Evolutionary conservation across 2,329 filamentous ascomycete species (phyloP).

Genomic region (Rachicladosporium sp.): DNA sequence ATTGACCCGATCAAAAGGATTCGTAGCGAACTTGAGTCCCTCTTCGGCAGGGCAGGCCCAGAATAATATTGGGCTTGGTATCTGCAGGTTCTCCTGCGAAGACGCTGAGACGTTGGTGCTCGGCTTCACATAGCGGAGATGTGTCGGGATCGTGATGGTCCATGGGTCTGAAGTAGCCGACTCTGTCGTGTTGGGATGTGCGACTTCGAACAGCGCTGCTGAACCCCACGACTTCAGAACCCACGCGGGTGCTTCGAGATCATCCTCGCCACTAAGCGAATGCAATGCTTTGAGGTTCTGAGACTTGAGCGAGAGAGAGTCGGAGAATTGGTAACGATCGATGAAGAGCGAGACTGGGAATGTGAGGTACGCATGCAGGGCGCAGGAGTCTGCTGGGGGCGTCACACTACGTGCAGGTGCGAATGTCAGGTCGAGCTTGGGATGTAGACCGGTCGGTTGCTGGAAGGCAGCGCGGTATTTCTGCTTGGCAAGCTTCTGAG

Average conservation of each 20-base stretch:
- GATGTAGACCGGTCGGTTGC: constrained; percentile 71
- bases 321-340: constrained; percentile 74
- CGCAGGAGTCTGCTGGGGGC: constrained; percentile 45
- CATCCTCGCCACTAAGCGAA: constrained; percentile 62
- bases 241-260: constrained; percentile 85
- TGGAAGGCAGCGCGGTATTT: constrained; percentile 46
- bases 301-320: constrained; percentile 63
- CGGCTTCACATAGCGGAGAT: constrained; percentile 69
- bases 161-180: constrained; percentile 28
- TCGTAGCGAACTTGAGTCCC: constrained; percentile 55
- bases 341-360: constrained; percentile 72
- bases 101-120: constrained; percentile 25
- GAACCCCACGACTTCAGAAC: constrained; percentile 67
- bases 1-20: constrained; percentile 74
- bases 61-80: constrained; percentile 76
- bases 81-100: constrained; percentile 42
- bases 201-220: constrained; percentile 63
- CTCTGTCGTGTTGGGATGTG: constrained; percentile 16
- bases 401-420: constrained; percentile 34
- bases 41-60: constrained; percentile 66
- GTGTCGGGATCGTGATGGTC: constrained; percentile 64
- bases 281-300: constrained; percentile 62
- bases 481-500: constrained; percentile 21
- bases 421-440: constrained; percentile 59
- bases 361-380: constrained; percentile 67